Base-by-base conservation (phyloP, 768 basidiomycete genomes). In the Amanita inopinata region DNA sequence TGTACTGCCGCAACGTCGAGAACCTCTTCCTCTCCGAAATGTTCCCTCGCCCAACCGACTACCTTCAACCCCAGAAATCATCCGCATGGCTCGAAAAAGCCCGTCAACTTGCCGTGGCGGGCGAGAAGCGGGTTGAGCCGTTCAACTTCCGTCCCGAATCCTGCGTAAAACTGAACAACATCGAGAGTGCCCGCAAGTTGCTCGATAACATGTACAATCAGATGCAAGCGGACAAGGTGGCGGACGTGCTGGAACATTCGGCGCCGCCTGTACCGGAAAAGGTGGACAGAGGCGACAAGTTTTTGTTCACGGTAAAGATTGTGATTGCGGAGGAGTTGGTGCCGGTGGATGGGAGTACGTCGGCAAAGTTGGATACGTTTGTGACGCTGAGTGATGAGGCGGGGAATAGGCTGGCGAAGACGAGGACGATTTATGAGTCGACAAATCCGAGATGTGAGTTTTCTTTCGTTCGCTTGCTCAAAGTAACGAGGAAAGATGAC, bases 111-210 rank as follows among this genome's bases (percentile, higher is more conserved):
- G 70, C 88, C 7, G 69, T 71, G 3, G 65, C 76, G 37, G 82
- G 82, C 33, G 93, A 97, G 61, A 92, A 88, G 70, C 93, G 86
- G 60, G 73, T 93, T 33, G 90, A 92, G 53, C 87, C 91, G 1
- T 99, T 93, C 70, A 89, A 92, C 54, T 98, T 99, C 67, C 80
- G 75, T 38, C 75, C 92, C 0, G 79, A 94, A 65, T 91, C 90
- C 0, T 97, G 93, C 55, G 88, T 99, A 58, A 97, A 97, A 67
- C 73, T 98, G 38, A 99, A 99, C 69, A 97, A 97, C 60, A 80
- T 98, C 49, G 92, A 93, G 52, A 84, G 89, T 8, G 91, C 93
- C 1, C 78, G 92, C 22, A 78, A 78, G 47, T 71, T 96, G 35
- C 72, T 99, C 47, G 96, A 99, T 59, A 88, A 85, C 48, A 85